These are phyloP conservation scores for Sporothrix euskadiensis DNA, from an alignment of 2,329 filamentous ascomycete species.

Conservation along the genomic window DNA sequence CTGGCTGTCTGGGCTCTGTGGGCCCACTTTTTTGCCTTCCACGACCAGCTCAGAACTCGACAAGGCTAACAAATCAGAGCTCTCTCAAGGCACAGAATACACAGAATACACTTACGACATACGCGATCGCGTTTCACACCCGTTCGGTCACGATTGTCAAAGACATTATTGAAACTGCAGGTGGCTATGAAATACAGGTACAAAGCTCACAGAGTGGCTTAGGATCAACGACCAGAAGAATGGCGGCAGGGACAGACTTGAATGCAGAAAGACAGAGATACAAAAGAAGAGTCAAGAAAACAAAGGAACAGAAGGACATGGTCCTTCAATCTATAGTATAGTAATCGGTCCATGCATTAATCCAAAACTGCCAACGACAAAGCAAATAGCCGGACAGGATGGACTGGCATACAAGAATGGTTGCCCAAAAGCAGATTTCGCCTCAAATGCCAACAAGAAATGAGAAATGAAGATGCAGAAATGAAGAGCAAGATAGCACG, in stretches of 20 bases:
- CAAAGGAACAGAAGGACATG: neutral
- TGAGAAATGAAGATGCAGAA: neutral
- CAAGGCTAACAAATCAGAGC: conserved; percentile 10
- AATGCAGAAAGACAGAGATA: neutral
- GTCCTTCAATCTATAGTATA: conserved; percentile 19
- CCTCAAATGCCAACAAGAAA: conserved; percentile 1
- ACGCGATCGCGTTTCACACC: neutral
- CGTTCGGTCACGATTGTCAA: neutral
- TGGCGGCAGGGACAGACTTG: too few species aligned
- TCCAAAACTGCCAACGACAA: neutral
- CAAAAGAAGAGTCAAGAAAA: neutral
- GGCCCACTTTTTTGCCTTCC: conserved; percentile 11
- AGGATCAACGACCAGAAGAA: neutral
- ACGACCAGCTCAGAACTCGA: neutral
- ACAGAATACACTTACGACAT: neutral
- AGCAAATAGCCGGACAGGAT: neutral
- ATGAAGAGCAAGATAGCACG: neutral
- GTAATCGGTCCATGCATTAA: neutral
- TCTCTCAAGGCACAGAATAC: neutral
- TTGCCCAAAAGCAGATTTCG: neutral
- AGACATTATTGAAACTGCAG: neutral
- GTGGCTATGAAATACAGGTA: neutral
- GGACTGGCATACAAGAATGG: neutral
- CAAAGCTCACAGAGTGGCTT: neutral
- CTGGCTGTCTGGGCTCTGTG: neutral